Conservation (phyloP, 331 rosid species). For the Erythrophleum ivorense region DNA sequence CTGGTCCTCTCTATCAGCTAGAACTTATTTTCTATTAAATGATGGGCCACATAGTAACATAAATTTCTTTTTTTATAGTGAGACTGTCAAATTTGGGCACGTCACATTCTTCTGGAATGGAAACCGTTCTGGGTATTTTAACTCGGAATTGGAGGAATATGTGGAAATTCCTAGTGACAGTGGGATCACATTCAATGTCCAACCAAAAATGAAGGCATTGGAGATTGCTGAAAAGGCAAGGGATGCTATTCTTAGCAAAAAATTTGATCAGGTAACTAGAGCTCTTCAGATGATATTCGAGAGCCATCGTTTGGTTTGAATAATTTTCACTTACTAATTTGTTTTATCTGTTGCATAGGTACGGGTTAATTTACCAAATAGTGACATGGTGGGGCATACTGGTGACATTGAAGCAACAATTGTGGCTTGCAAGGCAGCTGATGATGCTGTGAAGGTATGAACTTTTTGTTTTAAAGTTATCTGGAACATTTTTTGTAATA, state of each 20-base stretch:
- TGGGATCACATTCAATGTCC: constrained; percentile 87
- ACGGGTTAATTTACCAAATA: constrained; percentile 91
- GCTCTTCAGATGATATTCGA: constrained; percentile 9
- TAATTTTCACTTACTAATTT: constrained; percentile 30
- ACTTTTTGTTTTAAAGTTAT: not conserved
- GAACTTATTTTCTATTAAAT: constrained; percentile 15
- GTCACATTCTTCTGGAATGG: constrained; percentile 99
- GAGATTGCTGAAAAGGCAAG: constrained; percentile 90
- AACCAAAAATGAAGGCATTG: constrained; percentile 92
- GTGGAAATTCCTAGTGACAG: constrained; percentile 93
- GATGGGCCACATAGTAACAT: constrained; percentile 4
- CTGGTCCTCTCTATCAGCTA: not conserved
- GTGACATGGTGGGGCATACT: constrained; percentile 92
- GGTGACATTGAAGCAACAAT: constrained; percentile 81
- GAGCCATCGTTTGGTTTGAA: constrained; percentile 36
- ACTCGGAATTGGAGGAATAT: constrained; percentile 74
- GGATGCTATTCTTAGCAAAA: constrained; percentile 86
- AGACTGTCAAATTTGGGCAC: constrained; percentile 96
- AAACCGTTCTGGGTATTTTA: constrained; percentile 91
- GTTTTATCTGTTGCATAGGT: constrained; percentile 53
- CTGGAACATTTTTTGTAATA: not conserved
- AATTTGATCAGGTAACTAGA: constrained; percentile 77
- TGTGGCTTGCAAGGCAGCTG: constrained; percentile 98
- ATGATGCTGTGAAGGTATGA: constrained; percentile 85
- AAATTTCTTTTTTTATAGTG: constrained; percentile 58